These are phyloP conservation scores for Vitis labrusca DNA, from an alignment of 164 flowering plant genomes.

Conservation along the genomic window DNA sequence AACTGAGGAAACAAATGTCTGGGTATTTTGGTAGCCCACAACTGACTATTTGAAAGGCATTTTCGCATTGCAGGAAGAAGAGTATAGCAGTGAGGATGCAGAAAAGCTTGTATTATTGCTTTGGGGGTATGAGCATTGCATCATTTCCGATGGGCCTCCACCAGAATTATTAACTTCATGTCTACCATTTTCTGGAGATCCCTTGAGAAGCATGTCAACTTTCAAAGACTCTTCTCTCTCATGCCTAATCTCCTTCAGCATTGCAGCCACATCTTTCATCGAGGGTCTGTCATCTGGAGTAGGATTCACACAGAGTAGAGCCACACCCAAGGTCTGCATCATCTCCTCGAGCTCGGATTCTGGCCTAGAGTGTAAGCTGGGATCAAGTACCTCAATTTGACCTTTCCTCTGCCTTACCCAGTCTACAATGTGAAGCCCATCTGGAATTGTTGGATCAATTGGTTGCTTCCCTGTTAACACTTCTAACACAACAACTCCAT, in stretches of 20 bases:
- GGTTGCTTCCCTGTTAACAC: conserved; percentile 75
- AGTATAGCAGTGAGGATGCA: conserved; percentile 26
- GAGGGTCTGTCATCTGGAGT: conserved; percentile 64
- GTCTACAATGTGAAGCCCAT: conserved; percentile 71
- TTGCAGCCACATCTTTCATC: conserved; percentile 74
- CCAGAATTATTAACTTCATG: conserved; percentile 5
- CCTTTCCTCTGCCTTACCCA: conserved; percentile 61
- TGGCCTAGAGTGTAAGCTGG: conserved; percentile 35
- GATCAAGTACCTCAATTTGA: conserved; percentile 50
- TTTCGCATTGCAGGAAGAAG: conserved; percentile 20
- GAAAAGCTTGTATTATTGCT: conserved; percentile 34
- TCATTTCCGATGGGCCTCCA: background rate
- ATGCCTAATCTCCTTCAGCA: conserved; percentile 38
- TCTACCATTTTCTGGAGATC: background rate
- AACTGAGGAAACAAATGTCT: too few species aligned
- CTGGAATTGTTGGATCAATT: conserved; percentile 69
- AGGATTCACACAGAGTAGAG: conserved; percentile 61
- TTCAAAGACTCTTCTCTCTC: conserved; percentile 33
- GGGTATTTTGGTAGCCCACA: too few species aligned
- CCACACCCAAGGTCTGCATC: conserved; percentile 71
- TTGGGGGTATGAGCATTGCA: background rate
- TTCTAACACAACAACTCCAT: conserved; percentile 63
- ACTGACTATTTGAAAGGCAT: conserved; percentile 7
- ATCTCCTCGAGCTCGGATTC: conserved; percentile 60
- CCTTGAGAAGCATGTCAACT: conserved; percentile 26